phyloP scores from a whole-genome alignment of 495 filamentous ascomycete genomes.

The Echria macrotheca region DNA sequence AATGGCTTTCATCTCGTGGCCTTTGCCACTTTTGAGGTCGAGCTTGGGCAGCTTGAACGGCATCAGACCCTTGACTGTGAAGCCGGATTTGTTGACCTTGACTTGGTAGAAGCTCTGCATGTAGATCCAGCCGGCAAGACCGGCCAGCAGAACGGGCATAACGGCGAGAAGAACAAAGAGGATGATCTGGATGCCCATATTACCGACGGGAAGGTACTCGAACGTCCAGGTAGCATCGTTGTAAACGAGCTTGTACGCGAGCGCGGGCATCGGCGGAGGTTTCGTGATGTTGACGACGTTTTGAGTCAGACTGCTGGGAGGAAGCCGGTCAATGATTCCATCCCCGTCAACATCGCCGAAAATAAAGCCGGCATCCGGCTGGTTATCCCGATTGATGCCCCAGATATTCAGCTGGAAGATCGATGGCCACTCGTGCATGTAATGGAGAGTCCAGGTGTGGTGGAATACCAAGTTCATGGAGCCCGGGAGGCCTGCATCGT shows the following conservation, averaged over 20 bases:
- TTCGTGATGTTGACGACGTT: conserved; percentile 58
- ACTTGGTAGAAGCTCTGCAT: conserved; percentile 64
- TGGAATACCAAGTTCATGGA: conserved; percentile 48
- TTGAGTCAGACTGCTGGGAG: conserved; percentile 52
- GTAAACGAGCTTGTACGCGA: conserved; percentile 52
- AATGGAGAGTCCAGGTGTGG: conserved; percentile 56
- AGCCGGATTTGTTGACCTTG: conserved; percentile 64
- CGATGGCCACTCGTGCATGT: conserved; percentile 62
- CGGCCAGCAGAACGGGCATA: conserved; percentile 48
- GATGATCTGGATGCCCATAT: conserved; percentile 50
- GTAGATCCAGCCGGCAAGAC: conserved; percentile 52
- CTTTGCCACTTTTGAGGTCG: conserved; percentile 46
- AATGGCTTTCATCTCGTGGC: conserved; percentile 35
- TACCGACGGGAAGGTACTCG: conserved; percentile 49
- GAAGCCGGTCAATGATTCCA: conserved; percentile 57
- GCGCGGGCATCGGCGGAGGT: conserved; percentile 48
- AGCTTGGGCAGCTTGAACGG: conserved; percentile 23
- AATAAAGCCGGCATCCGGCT: conserved; percentile 47
- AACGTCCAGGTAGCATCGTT: conserved; percentile 53
- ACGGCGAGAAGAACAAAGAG: conserved; percentile 54
- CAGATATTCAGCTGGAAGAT: conserved; percentile 62
- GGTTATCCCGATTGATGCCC: conserved; percentile 62
- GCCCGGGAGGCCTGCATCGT: conserved; percentile 57
- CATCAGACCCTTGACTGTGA: conserved; percentile 36
- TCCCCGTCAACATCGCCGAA: conserved; percentile 37